Evolutionary conservation across 2,329 filamentous ascomycete species (phyloP).

Genomic region (Alternaria consortialis): DNA sequence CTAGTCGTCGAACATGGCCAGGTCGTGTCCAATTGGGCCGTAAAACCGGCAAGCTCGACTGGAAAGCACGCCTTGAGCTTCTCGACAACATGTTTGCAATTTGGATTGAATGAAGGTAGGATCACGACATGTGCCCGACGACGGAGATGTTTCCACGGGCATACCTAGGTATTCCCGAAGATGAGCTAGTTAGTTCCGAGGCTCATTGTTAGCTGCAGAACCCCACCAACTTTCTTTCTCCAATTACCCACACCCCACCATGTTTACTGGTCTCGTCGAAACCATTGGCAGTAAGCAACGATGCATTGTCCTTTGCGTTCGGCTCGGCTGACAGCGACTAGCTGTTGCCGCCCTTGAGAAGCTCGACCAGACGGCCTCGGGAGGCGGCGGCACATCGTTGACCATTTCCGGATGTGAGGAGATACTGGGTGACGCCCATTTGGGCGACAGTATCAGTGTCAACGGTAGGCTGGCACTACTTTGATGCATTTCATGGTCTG

Average conservation of each 20-base stretch:
- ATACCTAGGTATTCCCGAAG: conserved; percentile 19
- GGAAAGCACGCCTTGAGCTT: conserved; percentile 26
- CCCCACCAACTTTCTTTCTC: conserved; percentile 30
- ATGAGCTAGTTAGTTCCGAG: conserved; percentile 28
- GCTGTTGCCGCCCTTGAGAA: conserved; percentile 83
- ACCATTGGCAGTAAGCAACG: conserved; percentile 79
- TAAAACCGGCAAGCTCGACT: conserved; percentile 6
- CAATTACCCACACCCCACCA: conserved; percentile 53
- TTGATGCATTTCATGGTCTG: not conserved
- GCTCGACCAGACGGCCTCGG: conserved; percentile 75
- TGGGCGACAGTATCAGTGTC: conserved; percentile 93
- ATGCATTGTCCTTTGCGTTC: conserved; percentile 9
- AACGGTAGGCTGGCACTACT: conserved; percentile 71
- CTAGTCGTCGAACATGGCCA: conserved; percentile 47
- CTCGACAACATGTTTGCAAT: conserved; percentile 27
- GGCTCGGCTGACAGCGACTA: conserved; percentile 56
- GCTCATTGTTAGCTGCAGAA: conserved; percentile 25
- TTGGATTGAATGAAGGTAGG: conserved; percentile 4
- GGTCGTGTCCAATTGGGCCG: conserved; percentile 20
- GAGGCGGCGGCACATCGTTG: conserved; percentile 84
- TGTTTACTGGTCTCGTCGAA: conserved; percentile 82
- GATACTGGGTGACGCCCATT: conserved; percentile 83
- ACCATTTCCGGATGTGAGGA: conserved; percentile 78
- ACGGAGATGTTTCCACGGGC: conserved; percentile 14
- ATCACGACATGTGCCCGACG: conserved; percentile 1